Evolutionary conservation across 495 filamentous ascomycete species (phyloP).

Genomic region (Monascus purpureus): DNA sequence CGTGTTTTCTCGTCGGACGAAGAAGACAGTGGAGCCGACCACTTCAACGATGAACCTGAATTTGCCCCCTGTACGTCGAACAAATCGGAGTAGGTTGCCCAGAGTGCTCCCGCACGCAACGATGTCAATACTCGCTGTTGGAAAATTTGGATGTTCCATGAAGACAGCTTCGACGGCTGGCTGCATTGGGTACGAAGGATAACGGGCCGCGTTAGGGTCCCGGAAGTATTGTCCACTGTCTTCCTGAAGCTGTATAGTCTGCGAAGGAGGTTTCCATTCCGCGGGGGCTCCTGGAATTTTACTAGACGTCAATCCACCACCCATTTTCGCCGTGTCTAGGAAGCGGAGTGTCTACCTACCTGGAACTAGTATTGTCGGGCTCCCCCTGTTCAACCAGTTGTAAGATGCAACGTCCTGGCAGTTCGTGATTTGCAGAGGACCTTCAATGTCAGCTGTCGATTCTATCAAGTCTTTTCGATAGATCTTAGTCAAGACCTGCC

Average conservation of each 20-base stretch:
- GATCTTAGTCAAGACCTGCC: constrained; percentile 10
- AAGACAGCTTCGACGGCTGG: constrained; percentile 40
- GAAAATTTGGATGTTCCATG: constrained; percentile 17
- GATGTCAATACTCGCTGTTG: constrained; percentile 35
- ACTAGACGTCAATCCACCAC: neutral
- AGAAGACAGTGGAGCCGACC: constrained; percentile 46
- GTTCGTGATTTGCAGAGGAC: constrained; percentile 9
- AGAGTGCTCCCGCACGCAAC: constrained; percentile 49
- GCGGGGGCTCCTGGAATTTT: constrained; percentile 37
- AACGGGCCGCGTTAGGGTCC: constrained; percentile 48
- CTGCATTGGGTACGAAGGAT: constrained; percentile 41
- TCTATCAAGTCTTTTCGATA: constrained; percentile 6
- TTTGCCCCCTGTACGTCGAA: constrained; percentile 16
- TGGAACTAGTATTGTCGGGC: constrained; percentile 36
- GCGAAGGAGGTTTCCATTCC: constrained; percentile 37
- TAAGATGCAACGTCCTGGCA: constrained; percentile 33
- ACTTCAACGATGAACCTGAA: constrained; percentile 49
- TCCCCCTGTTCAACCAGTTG: constrained; percentile 31
- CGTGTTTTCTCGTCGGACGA: constrained; percentile 43
- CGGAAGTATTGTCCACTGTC: constrained; percentile 43
- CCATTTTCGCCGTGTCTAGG: neutral
- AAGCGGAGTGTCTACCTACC: constrained; percentile 17
- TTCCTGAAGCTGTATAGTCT: constrained; percentile 21
- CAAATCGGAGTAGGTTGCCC: constrained; percentile 42
- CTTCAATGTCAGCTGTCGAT: neutral